Evolutionary conservation across 2,329 filamentous ascomycete genomes (phyloP), one percentile per base, ranked within the genome.

Genomic region (Daldinia sp.): DNA sequence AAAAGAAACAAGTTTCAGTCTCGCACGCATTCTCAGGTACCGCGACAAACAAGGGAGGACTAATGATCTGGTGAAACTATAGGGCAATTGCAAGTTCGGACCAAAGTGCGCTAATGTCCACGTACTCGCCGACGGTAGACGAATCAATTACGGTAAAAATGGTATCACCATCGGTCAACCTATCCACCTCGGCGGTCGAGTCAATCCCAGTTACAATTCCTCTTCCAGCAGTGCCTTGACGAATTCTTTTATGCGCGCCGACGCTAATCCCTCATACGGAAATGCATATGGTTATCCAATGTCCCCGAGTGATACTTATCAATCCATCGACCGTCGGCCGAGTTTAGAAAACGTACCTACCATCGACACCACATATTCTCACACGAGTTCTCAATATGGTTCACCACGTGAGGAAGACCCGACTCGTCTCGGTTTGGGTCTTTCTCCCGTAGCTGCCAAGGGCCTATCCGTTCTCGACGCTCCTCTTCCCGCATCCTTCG

Each of bases 41-140:
- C 7, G 15, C 11, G 19, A 35, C 13, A 43, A 19, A 30, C 39
- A 49, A 30, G 43, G 25, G 41, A 41, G 55, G 43, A 34, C 57
- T 70, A 60, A 66, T 71, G 63, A 37, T 63, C 17, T 47, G 32
- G 65, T 74, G 71, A 67, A 63, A 70, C 64, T 39, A 54, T 72
- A 97, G 93, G 95, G 95, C 70, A 97, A 97, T 79, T 99, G 95
- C 88, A 98, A 98, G 78, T 99, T 98, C 77, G 95, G 95, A 66
- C 91, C 93, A 67, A 98, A 98, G 80, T 99, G 95, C 83, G 94
- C 94, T 74, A 92, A 98, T 75, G 92, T 96, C 68, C 95, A 99
- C 78, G 91, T 98, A 73, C 89, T 97, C 49, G 93, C 94, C 70
- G 94, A 98, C 78, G 95, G 95, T 63, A 89, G 93, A 72, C 88